A percentile compares a stretch with the other conserved stretches of the same genome.
Evolutionary conservation across 495 filamentous ascomycete species (phyloP).

Genomic region (Penicillium ucsense): DNA sequence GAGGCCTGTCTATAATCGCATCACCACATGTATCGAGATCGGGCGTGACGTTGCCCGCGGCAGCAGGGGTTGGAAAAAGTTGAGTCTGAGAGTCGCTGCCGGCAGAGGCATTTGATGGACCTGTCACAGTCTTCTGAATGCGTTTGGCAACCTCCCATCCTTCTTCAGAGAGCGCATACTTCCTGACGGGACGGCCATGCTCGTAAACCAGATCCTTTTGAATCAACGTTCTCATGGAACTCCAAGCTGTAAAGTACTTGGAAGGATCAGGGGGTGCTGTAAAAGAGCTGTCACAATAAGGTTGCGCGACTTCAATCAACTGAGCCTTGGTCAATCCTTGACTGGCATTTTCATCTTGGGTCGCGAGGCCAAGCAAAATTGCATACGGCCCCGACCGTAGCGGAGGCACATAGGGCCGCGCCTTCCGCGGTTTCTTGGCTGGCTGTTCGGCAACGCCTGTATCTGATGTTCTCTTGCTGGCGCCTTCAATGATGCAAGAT

Average conservation of each 20-base stretch:
- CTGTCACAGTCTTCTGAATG: slow-evolving; percentile 43
- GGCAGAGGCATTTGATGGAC: slow-evolving; percentile 11
- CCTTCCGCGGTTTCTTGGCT: slow-evolving; percentile 55
- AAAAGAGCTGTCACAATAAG: slow-evolving; percentile 66
- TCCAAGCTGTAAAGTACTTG: slow-evolving; percentile 76
- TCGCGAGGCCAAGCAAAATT: slow-evolving; percentile 57
- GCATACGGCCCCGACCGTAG: slow-evolving; percentile 69
- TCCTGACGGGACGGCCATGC: slow-evolving; percentile 55
- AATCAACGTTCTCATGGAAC: slow-evolving; percentile 69
- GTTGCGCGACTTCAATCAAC: slow-evolving; percentile 61
- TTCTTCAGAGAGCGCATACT: slow-evolving; percentile 65
- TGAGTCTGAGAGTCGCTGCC: slow-evolving; percentile 3
- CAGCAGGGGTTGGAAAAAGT: background rate
- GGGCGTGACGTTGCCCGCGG: background rate
- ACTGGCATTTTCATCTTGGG: slow-evolving; percentile 42
- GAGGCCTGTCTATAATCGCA: background rate
- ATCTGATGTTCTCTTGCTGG: slow-evolving; percentile 36
- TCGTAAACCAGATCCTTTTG: slow-evolving; percentile 69
- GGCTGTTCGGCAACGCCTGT: slow-evolving; percentile 31
- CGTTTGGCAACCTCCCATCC: slow-evolving; percentile 70
- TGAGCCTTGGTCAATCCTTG: slow-evolving; percentile 57
- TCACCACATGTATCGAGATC: slow-evolving; percentile 7
- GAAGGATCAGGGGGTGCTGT: slow-evolving; percentile 55
- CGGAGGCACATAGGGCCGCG: slow-evolving; percentile 61
- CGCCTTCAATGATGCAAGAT: too few relatives aligned